phyloP scores from a whole-genome alignment of 2,329 filamentous ascomycete species.

The Sarocladiaceae sp. region DNA sequence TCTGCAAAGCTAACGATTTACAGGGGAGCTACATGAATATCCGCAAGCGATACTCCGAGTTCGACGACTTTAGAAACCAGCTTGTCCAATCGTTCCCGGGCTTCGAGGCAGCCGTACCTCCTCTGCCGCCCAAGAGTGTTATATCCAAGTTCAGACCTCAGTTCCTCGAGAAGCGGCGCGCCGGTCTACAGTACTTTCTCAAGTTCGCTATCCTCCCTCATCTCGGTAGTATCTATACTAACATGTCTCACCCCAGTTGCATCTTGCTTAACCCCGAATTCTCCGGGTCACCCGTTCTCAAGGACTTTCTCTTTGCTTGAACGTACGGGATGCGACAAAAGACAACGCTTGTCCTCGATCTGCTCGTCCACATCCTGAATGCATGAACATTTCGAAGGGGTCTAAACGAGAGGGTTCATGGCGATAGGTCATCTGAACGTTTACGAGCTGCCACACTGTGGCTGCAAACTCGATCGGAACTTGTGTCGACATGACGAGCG shows the following conservation, averaged over 20 bases:
- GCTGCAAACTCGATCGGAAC: too few species aligned
- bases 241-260: constrained; percentile 52
- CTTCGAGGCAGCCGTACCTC: constrained; percentile 79
- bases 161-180: constrained; percentile 79
- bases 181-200: constrained; percentile 84
- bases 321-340: too few species aligned
- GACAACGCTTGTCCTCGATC: too few species aligned
- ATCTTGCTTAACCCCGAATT: constrained; percentile 91
- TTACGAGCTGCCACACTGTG: too few species aligned
- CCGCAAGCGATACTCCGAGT: constrained; percentile 82
- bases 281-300: constrained; percentile 80
- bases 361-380: too few species aligned
- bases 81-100: constrained; percentile 77
- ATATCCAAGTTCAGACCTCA: constrained; percentile 77
- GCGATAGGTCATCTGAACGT: too few species aligned
- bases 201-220: constrained; percentile 50
- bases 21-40: constrained; percentile 57
- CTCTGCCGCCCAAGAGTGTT: constrained; percentile 83
- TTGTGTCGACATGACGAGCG: too few species aligned
- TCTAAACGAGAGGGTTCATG: too few species aligned
- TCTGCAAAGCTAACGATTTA: constrained; percentile 14
- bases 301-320: constrained; percentile 75
- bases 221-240: neutral
- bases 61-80: constrained; percentile 71
- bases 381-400: too few species aligned